Conservation (phyloP, 2,329 filamentous ascomycete species). For the Lecanosticta acicola region DNA sequence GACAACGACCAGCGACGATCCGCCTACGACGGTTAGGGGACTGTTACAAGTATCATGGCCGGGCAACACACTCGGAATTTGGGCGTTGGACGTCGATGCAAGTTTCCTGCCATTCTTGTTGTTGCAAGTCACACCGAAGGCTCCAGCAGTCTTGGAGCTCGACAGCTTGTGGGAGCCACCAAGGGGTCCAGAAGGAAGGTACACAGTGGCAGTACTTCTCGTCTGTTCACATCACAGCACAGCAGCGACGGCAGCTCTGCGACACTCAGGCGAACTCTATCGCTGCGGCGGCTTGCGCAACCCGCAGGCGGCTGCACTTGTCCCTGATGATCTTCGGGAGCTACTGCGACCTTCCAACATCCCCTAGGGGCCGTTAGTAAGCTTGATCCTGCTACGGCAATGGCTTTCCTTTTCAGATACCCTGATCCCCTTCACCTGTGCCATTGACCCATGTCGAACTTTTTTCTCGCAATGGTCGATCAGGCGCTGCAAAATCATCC, state of each 20-base stretch:
- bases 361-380: neutral
- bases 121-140: no score
- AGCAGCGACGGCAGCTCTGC: neutral
- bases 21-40: no score
- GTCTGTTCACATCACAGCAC: neutral
- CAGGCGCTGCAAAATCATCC: no score
- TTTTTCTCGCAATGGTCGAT: neutral
- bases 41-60: no score
- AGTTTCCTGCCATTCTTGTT: neutral
- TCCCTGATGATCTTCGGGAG: neutral
- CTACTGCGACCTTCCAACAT: neutral
- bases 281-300: neutral
- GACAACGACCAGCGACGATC: neutral
- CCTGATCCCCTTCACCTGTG: neutral
- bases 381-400: neutral
- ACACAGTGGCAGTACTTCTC: neutral
- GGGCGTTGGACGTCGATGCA: neutral
- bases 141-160: no score
- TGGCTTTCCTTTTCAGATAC: neutral
- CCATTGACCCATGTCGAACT: no score
- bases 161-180: no score
- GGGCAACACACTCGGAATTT: no score
- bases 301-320: neutral
- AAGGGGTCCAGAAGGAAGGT: no score
- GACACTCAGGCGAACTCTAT: neutral